Base-by-base conservation (phyloP, 331 rosid genomes). In the Telfairia occidentalis region DNA sequence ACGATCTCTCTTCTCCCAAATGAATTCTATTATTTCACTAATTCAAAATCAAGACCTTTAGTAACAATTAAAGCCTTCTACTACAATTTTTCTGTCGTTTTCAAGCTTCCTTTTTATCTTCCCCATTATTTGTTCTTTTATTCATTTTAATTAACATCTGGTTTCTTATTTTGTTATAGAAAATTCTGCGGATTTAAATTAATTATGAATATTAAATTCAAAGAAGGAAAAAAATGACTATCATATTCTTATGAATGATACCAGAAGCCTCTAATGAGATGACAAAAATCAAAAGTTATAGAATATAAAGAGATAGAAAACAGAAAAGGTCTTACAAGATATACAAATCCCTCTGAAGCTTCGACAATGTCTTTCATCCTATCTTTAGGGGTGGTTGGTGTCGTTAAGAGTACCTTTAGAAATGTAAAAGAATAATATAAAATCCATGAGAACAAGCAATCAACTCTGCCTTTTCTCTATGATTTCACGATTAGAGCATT, bases 311-410 rank as follows among this genome's bases (percentile, higher is more conserved):
- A 26, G 6, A 26, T 59, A 10, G 54, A 29, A 26, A 78, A 79
- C 11, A 48, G 49, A 75, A 73, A 71, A 49, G 81, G 63, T 60
- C 90, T 84, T 81, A 90, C 98, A 49, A 93, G 90, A 75, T 93
- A 93, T 19, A 90, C 82, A 85, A 90, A 90, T 80, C 97, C 96
- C 75, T 93, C 90, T 2, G 98, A 72, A 43, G 89, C 91, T 81
- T 90, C 92, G 49, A 77, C 97, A 76, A 93, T 90, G 72, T 87
- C 89, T 82, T 85, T 87, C 98, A 93, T 93, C 45, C 96, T 80
- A 45, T 82, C 61, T 29, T 46, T 83, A 50, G 97, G 97, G 53
- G 98, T 93, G 28, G 98, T 92, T 43, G 98, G 97, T 46, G 98
- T 92, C 5, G 97, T 92, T 53, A 89, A 91, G 54, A 92, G 87